phyloP scores from a whole-genome alignment of 345 rosid genomes.

The Nasturtium officinale region DNA sequence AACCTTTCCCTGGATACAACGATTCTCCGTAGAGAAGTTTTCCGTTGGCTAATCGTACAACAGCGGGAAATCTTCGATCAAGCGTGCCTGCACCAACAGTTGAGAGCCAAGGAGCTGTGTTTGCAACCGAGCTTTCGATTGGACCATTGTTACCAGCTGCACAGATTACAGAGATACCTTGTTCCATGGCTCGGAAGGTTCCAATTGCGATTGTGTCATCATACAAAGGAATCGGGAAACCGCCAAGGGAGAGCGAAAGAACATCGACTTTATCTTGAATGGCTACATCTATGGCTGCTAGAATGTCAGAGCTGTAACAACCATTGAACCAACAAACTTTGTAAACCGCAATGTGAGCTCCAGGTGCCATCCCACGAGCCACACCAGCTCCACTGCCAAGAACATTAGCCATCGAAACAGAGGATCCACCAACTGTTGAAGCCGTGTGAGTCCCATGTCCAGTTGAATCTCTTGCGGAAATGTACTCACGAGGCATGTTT shows the following conservation, averaged over 20 bases:
- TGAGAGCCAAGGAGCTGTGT: conserved; percentile 89
- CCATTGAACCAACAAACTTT: conserved; percentile 92
- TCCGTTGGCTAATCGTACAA: conserved; percentile 60
- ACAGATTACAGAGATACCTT: conserved; percentile 78
- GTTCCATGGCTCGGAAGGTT: conserved; percentile 83
- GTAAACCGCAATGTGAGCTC: conserved; percentile 78
- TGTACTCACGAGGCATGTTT: conserved; percentile 56
- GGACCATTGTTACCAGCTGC: conserved; percentile 97
- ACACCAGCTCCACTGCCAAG: conserved; percentile 75
- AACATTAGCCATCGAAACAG: conserved; percentile 69
- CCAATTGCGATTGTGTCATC: conserved; percentile 90
- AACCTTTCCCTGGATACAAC: conserved; percentile 62
- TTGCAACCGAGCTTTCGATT: conserved; percentile 70
- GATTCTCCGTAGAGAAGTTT: conserved; percentile 77
- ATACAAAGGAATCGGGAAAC: conserved; percentile 78
- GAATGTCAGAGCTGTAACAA: conserved; percentile 84
- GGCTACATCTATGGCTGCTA: conserved; percentile 86
- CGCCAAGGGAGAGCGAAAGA: conserved; percentile 85
- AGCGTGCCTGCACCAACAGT: conserved; percentile 92
- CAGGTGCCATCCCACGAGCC: conserved; percentile 89
- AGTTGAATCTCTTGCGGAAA: conserved; percentile 75
- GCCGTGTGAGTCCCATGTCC: conserved; percentile 96
- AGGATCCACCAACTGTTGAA: conserved; percentile 81
- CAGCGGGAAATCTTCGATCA: conserved; percentile 79
- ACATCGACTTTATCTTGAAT: conserved; percentile 80